Conservation (phyloP, 23 red algal genomes). For the Cyanidioschyzon merolae region DNA sequence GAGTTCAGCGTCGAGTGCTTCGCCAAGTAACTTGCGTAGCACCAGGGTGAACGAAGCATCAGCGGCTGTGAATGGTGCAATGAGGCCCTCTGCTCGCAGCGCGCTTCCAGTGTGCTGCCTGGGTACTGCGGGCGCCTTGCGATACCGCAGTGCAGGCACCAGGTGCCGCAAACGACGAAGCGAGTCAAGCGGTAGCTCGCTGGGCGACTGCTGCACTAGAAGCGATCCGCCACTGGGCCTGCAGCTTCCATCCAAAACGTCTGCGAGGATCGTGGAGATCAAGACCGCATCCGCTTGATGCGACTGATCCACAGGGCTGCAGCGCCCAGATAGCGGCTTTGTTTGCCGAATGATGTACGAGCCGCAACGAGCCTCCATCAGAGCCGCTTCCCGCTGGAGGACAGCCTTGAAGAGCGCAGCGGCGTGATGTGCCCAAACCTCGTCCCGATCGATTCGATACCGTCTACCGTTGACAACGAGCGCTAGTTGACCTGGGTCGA, state of each 20-base stretch:
- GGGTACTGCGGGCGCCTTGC: neutral
- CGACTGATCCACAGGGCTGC: neutral
- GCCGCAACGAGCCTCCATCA: neutral
- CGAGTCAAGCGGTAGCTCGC: conserved; percentile 25
- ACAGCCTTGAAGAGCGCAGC: neutral
- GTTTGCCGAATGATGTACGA: neutral
- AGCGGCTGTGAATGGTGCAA: conserved; percentile 26
- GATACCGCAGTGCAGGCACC: neutral
- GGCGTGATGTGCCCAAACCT: neutral
- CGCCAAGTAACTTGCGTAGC: conserved; percentile 24
- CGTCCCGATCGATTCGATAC: neutral
- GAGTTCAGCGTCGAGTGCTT: conserved; percentile 22
- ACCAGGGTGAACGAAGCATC: conserved; percentile 21
- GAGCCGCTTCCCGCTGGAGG: neutral
- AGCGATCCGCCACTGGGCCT: neutral
- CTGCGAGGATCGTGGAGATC: neutral
- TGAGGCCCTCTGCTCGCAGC: neutral
- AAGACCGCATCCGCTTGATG: neutral
- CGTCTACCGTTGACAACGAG: neutral
- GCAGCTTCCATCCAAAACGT: neutral
- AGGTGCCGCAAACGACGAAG: neutral
- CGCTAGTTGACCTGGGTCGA: neutral
- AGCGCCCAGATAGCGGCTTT: neutral
- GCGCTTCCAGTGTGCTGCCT: neutral
- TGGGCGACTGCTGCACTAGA: conserved; percentile 10